Conservation (phyloP, 441 rosid species). For the Bocquillonia castaneifolia region DNA sequence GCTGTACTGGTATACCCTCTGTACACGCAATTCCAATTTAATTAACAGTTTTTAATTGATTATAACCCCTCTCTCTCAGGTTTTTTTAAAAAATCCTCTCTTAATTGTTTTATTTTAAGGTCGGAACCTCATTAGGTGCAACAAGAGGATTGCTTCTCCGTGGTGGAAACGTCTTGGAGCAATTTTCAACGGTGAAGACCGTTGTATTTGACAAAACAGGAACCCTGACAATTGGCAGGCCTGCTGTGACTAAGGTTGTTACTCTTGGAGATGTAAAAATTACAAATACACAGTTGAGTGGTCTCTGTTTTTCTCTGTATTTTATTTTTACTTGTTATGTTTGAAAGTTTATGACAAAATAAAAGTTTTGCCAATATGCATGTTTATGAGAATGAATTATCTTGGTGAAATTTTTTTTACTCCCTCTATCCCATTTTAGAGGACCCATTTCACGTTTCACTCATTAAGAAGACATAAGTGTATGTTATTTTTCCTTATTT, state of each 20-base stretch:
- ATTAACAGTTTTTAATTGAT: conserved; percentile 14
- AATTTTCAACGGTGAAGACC: conserved; percentile 69
- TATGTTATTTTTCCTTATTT: no score
- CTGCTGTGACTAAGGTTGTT: conserved; percentile 72
- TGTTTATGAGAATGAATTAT: background rate
- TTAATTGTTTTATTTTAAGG: conserved; percentile 32
- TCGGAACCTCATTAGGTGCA: conserved; percentile 95
- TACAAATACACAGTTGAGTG: conserved; percentile 51
- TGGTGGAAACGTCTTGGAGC: conserved; percentile 84
- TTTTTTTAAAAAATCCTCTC: background rate
- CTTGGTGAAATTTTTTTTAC: background rate
- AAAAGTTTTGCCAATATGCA: background rate
- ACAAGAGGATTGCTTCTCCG: conserved; percentile 90
- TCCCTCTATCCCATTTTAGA: no score
- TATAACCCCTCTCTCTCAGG: background rate
- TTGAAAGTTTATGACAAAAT: background rate
- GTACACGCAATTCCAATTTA: conserved; percentile 4
- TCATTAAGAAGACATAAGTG: no score
- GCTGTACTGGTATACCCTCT: conserved; percentile 71
- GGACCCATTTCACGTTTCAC: no score
- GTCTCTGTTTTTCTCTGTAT: conserved; percentile 18
- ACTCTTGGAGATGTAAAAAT: conserved; percentile 33
- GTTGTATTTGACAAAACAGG: conserved; percentile 94
- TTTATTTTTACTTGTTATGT: background rate
- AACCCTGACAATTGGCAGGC: conserved; percentile 84